A percentile compares a stretch with the other conserved stretches of the same genome.
Evolutionary conservation across 1,284 basidiomycete genomes (phyloP).

Genomic region (Entoloma clypeatum): DNA sequence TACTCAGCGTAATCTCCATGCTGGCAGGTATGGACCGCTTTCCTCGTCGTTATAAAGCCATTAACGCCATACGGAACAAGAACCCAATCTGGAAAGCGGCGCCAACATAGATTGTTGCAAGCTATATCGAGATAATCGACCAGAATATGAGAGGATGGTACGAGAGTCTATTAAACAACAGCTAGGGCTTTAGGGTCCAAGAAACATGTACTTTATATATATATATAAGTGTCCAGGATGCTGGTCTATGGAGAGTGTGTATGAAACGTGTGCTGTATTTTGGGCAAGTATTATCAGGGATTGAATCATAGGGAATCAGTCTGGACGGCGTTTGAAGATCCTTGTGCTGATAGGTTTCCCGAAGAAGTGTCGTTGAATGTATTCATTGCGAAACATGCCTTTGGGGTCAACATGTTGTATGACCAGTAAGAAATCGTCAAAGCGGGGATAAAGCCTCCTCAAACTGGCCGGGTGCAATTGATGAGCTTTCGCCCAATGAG

Average conservation of each 20-base stretch:
- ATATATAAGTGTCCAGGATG: slow-evolving; percentile 7
- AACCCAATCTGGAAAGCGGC: slow-evolving; percentile 98
- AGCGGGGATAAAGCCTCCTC: slow-evolving; percentile 74
- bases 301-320: slow-evolving; percentile 9
- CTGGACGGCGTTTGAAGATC: slow-evolving; percentile 47
- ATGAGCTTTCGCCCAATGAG: slow-evolving; percentile 98
- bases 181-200: slow-evolving; percentile 51
- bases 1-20: slow-evolving; percentile 96
- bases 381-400: slow-evolving; percentile 79
- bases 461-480: slow-evolving; percentile 66
- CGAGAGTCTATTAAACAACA: slow-evolving; percentile 69
- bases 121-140: slow-evolving; percentile 83
- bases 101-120: slow-evolving; percentile 99
- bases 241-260: slow-evolving; percentile 9
- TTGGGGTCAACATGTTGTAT: slow-evolving; percentile 75
- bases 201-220: slow-evolving; percentile 6
- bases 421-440: slow-evolving; percentile 76
- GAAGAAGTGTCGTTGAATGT: slow-evolving; percentile 72
- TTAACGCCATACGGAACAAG: slow-evolving; percentile 36
- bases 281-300: slow-evolving; percentile 3
- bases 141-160: slow-evolving; percentile 73
- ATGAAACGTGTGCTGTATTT: slow-evolving; percentile 1
- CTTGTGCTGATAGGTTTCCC: slow-evolving; percentile 50
- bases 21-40: slow-evolving; percentile 68
- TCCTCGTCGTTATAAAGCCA: slow-evolving; percentile 16